Evolutionary conservation across 768 basidiomycete genomes (phyloP).

Genomic region (Lactarius indigo): DNA sequence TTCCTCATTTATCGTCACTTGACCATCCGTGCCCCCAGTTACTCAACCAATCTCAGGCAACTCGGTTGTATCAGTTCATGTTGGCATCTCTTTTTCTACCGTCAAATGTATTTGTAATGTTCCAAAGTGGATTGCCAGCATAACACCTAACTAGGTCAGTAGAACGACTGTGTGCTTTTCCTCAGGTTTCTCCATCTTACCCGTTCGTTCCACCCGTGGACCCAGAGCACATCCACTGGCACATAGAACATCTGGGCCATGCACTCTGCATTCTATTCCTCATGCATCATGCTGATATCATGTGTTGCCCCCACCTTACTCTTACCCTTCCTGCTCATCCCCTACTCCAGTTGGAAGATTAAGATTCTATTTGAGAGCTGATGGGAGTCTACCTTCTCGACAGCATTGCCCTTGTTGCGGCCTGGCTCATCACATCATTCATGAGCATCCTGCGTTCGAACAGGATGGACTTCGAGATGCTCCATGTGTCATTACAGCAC

Average conservation of each 20-base stretch:
- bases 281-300: slow-evolving; percentile 90
- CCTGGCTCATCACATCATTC: no score
- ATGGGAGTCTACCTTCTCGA: slow-evolving; percentile 65
- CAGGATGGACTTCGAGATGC: no score
- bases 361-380: slow-evolving; percentile 86
- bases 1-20: no score
- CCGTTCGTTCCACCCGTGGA: slow-evolving; percentile 32
- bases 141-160: no score
- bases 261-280: slow-evolving; percentile 81
- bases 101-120: slow-evolving; percentile 84
- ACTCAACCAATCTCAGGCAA: slow-evolving; percentile 33
- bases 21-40: slow-evolving; percentile 33
- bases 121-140: slow-evolving; percentile 91
- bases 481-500: no score
- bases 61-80: slow-evolving; percentile 35
- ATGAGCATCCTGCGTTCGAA: no score
- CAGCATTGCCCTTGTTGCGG: no score
- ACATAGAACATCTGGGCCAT: slow-evolving; percentile 81
- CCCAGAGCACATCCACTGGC: slow-evolving; percentile 91
- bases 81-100: slow-evolving; percentile 78
- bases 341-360: slow-evolving; percentile 73
- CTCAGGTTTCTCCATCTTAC: slow-evolving; percentile 62
- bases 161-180: slow-evolving; percentile 94
- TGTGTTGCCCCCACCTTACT: slow-evolving; percentile 38
- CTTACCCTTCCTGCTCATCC: not conserved